Evolutionary conservation across 2,329 filamentous ascomycete species (phyloP).

Genomic region (Parascedosporium putredinis): DNA sequence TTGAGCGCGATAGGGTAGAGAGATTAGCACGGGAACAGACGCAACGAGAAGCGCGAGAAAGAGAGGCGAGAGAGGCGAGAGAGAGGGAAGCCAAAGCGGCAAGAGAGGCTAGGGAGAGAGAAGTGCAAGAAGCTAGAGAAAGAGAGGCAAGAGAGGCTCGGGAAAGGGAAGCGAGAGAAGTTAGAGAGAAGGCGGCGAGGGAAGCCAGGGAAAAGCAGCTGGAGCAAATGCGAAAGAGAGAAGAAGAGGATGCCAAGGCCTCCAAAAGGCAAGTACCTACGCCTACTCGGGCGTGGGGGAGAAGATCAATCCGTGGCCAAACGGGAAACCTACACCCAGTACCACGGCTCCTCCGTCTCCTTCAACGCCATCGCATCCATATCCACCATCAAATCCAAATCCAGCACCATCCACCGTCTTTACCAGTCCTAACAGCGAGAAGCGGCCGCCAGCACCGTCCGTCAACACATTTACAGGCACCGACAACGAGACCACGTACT

Average conservation of each 20-base stretch:
- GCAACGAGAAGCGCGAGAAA: constrained; percentile 13
- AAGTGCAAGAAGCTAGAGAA: constrained; percentile 34
- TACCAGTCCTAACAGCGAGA: constrained; percentile 15
- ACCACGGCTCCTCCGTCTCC: constrained; percentile 21
- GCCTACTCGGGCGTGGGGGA: constrained; percentile 57
- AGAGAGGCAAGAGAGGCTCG: constrained; percentile 30
- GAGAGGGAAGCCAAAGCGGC: neutral
- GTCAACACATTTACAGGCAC: constrained; percentile 50
- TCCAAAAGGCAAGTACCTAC: constrained; percentile 31
- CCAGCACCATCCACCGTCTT: constrained; percentile 16
- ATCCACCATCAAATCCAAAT: neutral
- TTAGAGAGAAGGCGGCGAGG: constrained; percentile 21
- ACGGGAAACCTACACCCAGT: constrained; percentile 36
- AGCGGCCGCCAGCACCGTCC: constrained; percentile 32
- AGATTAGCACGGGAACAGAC: constrained; percentile 16
- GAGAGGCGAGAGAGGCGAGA: constrained; percentile 14
- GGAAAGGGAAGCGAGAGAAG: constrained; percentile 28
- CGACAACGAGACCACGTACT: constrained; percentile 55
- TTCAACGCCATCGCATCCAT: constrained; percentile 14
- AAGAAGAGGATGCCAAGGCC: constrained; percentile 21
- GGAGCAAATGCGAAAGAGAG: constrained; percentile 13
- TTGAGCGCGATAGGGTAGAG: constrained; percentile 4
- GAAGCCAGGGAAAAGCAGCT: constrained; percentile 11
- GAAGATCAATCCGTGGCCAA: constrained; percentile 60
- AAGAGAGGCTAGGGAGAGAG: constrained; percentile 13